Base-by-base conservation (phyloP, 176 grass and related monocot genomes). In the Dactylis glomerata region DNA sequence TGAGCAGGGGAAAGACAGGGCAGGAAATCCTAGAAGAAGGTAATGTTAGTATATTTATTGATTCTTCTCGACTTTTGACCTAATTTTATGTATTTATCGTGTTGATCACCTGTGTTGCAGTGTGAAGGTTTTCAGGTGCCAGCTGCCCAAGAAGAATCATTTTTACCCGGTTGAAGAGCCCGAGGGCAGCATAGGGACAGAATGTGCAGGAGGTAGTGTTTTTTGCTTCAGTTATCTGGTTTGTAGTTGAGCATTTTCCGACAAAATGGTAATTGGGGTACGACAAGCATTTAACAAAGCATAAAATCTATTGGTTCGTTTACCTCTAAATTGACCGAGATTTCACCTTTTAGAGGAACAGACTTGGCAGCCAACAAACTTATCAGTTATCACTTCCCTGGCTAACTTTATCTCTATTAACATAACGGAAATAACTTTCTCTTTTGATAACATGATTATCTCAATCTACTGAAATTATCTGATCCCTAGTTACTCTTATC, bases 51-150 rank as follows among this genome's bases (percentile, higher is more conserved):
- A 9, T 75, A 41, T 28, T 51, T 56, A 6, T 66, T 47, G 6
- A 33, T 24, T 36, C 8, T 36, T 75, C 73, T 42, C 31, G 27
- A 20, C 9, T 41, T 40, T 9, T 9, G 27, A 41, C 19, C 38
- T n/a, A 23, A 20, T 82, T 28, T 38, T 37, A 1, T 23, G 11
- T 51, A 58, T 78, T 90, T 33, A 23, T 86, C 12, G 11, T 82
- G 76, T 84, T 93, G 62, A 91, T 67, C 45, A 26, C 49, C 54
- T 22, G 3, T 69, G 28, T 89, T 88, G 28, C 68, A 98, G 93
- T 13, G 83, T 93, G 47, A 98, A 93, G 83, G 83, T 98, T 66
- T 98, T 98, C 77, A 90, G 91, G 10, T 90, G 96, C 83, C 93
- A 95, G 68, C 83, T 98, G 65, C 85, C 91, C 42, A 87, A 80